phyloP scores from a whole-genome alignment of 805 yeast genomes.

The Sugiyamaella marilandica region DNA sequence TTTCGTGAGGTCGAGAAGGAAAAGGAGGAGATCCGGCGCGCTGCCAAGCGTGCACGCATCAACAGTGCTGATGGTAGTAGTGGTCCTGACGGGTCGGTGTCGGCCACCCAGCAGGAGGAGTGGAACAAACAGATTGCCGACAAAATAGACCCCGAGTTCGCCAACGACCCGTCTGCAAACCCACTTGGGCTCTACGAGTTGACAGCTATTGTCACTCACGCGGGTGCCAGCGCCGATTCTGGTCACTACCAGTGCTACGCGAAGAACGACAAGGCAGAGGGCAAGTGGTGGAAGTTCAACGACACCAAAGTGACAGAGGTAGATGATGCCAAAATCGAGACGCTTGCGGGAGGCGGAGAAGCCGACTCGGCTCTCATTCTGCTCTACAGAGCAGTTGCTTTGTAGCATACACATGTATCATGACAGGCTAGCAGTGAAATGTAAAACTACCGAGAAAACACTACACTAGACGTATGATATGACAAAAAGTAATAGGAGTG shows the following conservation, averaged over 20 bases:
- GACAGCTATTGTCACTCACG: conserved; percentile 80
- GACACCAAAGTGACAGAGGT: conserved; percentile 83
- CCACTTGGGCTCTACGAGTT: conserved; percentile 86
- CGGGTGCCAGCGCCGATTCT: conserved; percentile 92
- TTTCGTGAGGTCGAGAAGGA: conserved; percentile 72
- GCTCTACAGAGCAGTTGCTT: conserved; percentile 65
- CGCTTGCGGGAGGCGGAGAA: conserved; percentile 95
- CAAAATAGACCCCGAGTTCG: conserved; percentile 39
- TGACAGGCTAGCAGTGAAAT: no score
- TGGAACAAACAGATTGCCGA: conserved; percentile 27
- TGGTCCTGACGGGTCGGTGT: conserved; percentile 21
- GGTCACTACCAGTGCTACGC: conserved; percentile 96
- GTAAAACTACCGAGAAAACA: no score
- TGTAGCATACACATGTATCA: neutral
- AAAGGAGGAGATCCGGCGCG: conserved; percentile 64
- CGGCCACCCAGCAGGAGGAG: conserved; percentile 22
- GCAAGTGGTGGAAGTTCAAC: conserved; percentile 90
- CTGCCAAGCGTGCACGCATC: conserved; percentile 58
- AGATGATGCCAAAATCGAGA: conserved; percentile 75
- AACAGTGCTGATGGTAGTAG: conserved; percentile 29
- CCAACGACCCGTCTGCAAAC: conserved; percentile 56
- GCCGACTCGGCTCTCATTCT: conserved; percentile 88
- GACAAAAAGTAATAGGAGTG: no score
- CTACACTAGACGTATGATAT: no score
- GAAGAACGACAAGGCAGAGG: conserved; percentile 56